Percentiles rank a stretch among this genome's conserved stretches.
These are phyloP conservation scores for Tinospora cordifolia DNA, from an alignment of 164 flowering plant species.

Conservation along the genomic window DNA sequence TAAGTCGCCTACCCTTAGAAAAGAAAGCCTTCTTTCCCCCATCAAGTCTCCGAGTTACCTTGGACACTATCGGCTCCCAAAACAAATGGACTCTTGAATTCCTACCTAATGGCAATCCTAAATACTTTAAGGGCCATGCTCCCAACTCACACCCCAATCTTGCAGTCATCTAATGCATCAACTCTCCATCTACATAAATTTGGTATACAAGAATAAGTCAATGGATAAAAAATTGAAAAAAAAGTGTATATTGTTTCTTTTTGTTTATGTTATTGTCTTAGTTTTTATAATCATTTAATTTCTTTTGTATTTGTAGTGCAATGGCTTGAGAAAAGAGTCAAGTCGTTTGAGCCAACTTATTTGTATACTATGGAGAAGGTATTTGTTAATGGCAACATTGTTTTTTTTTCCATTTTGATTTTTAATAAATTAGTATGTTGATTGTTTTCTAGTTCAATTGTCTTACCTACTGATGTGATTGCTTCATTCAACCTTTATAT, in stretches of 20 bases:
- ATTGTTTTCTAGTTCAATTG: not conserved
- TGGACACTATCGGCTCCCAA: too few species aligned
- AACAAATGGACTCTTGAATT: too few species aligned
- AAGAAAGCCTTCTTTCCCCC: too few species aligned
- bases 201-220: too few species aligned
- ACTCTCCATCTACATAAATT: too few species aligned
- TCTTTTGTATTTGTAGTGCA: slow-evolving; percentile 43
- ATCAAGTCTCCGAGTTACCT: too few species aligned
- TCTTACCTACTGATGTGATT: not conserved
- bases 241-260: not conserved
- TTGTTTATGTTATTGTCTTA: not conserved
- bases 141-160: too few species aligned
- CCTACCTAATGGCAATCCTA: too few species aligned
- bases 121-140: too few species aligned
- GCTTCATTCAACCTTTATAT: slow-evolving; percentile 4
- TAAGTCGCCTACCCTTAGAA: too few species aligned
- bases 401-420: not conserved
- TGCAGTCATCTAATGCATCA: too few species aligned
- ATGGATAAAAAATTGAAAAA: too few species aligned
- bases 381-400: not conserved
- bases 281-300: slow-evolving; percentile 5
- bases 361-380: slow-evolving; percentile 94
- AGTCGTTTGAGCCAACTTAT: slow-evolving; percentile 80
- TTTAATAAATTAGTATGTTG: not conserved
- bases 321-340: slow-evolving; percentile 75